These are phyloP conservation scores for Cercospora berteroae DNA, from an alignment of 2,329 filamentous ascomycete genomes.

Conservation along the genomic window DNA sequence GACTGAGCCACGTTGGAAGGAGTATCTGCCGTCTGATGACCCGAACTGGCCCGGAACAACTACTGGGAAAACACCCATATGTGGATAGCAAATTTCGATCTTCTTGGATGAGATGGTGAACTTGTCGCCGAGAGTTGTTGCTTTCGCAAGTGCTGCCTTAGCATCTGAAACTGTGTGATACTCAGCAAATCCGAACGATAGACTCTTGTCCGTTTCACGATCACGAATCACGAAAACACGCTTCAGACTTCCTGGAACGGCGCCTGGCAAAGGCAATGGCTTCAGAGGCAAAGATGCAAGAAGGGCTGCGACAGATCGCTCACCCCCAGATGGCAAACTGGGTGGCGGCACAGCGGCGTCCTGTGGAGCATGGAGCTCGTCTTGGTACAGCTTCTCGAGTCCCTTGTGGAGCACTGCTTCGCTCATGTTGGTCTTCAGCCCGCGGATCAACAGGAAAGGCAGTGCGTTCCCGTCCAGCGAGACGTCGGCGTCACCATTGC, in stretches of 20 bases:
- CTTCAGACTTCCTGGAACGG: constrained; percentile 69
- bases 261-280: constrained; percentile 36
- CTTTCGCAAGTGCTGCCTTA: constrained; percentile 68
- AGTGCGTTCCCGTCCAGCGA: constrained; percentile 22
- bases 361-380: constrained; percentile 21
- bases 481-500: constrained; percentile 29
- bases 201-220: constrained; percentile 66
- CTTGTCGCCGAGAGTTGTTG: constrained; percentile 63
- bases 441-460: constrained; percentile 65
- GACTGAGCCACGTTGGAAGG: constrained; percentile 19
- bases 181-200: constrained; percentile 81
- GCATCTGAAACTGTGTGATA: constrained; percentile 74
- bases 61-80: constrained; percentile 80
- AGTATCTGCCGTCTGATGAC: constrained; percentile 43
- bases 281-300: neutral
- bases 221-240: constrained; percentile 76
- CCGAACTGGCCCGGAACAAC: constrained; percentile 52
- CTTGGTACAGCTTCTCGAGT: constrained; percentile 68
- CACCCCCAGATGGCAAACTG: constrained; percentile 28
- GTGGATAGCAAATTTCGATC: constrained; percentile 71
- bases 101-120: constrained; percentile 76
- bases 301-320: neutral
- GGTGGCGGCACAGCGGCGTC: neutral
- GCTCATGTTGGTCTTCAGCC: constrained; percentile 66
- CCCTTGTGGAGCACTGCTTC: constrained; percentile 72